A percentile compares a stretch with the other conserved stretches of the same genome.
phyloP scores from a whole-genome alignment of 257 asterid genomes.

The Sherardia arvensis region DNA sequence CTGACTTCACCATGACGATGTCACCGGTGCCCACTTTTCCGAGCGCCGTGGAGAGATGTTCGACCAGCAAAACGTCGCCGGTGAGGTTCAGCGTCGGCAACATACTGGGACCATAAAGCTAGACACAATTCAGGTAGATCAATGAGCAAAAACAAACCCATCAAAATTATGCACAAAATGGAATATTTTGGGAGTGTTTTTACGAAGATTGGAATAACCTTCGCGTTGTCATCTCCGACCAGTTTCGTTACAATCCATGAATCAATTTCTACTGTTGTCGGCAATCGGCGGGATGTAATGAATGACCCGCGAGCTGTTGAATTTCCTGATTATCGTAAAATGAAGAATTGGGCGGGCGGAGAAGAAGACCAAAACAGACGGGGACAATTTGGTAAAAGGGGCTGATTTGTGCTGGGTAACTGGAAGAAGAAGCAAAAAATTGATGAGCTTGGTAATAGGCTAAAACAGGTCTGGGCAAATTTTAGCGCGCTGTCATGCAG shows the following conservation, averaged over 20 bases:
- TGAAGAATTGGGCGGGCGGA: too few species aligned
- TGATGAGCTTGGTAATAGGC: too few species aligned
- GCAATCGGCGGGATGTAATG: background rate
- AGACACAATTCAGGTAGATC: background rate
- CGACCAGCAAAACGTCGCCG: slow-evolving; percentile 78
- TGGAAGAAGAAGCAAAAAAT: too few species aligned
- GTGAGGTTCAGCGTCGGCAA: slow-evolving; percentile 83
- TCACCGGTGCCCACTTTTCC: slow-evolving; percentile 71
- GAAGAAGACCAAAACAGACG: too few species aligned
- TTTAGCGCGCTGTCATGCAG: too few species aligned
- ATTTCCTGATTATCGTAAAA: too few species aligned
- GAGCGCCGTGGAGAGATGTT: slow-evolving; percentile 59
- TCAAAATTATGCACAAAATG: background rate
- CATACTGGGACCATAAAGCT: slow-evolving; percentile 98
- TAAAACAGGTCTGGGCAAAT: too few species aligned
- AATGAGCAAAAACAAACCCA: background rate
- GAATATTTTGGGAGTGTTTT: background rate
- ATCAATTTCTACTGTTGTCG: background rate
- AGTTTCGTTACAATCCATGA: background rate
- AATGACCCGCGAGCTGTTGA: too few species aligned
- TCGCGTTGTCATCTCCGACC: slow-evolving; percentile 15
- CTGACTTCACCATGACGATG: slow-evolving; percentile 67
- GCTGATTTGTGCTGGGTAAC: too few species aligned
- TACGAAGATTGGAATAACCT: slow-evolving; percentile 44
- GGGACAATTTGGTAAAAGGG: too few species aligned